These are phyloP conservation scores for Aspergillus pseudonomiae DNA, from an alignment of 2,329 filamentous ascomycete genomes.

Conservation along the genomic window DNA sequence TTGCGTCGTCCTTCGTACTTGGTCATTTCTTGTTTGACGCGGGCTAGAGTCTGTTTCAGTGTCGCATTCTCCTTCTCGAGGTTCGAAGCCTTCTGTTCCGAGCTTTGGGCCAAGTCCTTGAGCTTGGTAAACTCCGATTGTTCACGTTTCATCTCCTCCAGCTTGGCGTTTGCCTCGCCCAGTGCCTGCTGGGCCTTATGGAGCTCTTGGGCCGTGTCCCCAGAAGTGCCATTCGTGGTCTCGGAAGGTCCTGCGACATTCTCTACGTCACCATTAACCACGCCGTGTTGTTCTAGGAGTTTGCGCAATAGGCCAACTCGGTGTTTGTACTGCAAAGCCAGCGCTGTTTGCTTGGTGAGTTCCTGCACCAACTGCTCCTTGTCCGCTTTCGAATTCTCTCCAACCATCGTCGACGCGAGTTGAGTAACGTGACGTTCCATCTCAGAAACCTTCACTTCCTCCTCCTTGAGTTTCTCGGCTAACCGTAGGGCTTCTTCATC, in stretches of 20 bases:
- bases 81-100: constrained; percentile 44
- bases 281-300: constrained; percentile 42
- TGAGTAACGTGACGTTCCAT: constrained; percentile 49
- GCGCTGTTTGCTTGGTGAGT: constrained; percentile 47
- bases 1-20: constrained; percentile 47
- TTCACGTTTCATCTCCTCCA: constrained; percentile 37
- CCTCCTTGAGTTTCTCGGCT: constrained; percentile 54
- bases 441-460: constrained; percentile 48
- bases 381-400: constrained; percentile 32
- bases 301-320: constrained; percentile 42
- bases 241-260: constrained; percentile 26
- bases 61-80: constrained; percentile 45
- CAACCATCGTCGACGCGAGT: constrained; percentile 45
- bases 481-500: constrained; percentile 59
- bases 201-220: constrained; percentile 30
- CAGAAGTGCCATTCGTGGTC: constrained; percentile 17
- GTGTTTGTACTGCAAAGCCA: constrained; percentile 49
- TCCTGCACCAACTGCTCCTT: constrained; percentile 47
- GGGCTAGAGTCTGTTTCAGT: constrained; percentile 44
- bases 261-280: constrained; percentile 34
- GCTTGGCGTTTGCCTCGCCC: constrained; percentile 37
- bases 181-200: constrained; percentile 38
- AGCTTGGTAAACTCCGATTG: constrained; percentile 39
- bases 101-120: constrained; percentile 38
- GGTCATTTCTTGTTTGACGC: constrained; percentile 46